Base-by-base conservation (phyloP, 106 monocot species). In the Dendrobium nobile region DNA sequence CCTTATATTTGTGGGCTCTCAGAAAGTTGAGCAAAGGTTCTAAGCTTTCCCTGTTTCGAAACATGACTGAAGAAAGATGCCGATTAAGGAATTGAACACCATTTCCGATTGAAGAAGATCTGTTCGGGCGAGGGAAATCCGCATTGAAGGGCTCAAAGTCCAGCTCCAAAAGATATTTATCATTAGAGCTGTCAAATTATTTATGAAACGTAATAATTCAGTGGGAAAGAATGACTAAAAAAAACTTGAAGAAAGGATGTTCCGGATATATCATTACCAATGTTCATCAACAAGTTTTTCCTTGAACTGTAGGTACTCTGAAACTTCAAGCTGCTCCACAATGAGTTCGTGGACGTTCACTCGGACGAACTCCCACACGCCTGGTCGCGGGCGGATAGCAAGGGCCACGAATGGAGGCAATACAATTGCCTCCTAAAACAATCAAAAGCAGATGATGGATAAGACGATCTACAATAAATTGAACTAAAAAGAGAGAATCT, bases 141-240 rank as follows among this genome's bases (percentile, higher is more conserved):
- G 87, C 87, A 82, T 94, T 97, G 86, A 97, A 97, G 2, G 96
- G 94, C 83, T 97, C 94, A 37, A 97, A 94, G 51, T 97, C 96
- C 47, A 97, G 90, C 80, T 97, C 96, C 55, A 97, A 84, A 17
- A 84, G 72, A 75, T 86, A 92, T 5, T 54, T 67, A 86, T 92
- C 93, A 67, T 90, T 79, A 42, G 24, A 41, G 11, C 96, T 96
- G 84, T 27, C 15, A 67, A 81, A 48, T 27, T 45, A 41, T 15
- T 37, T 56, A 43, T 5, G 11, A 2, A 83, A 22, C 48, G 9
- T 3, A 27, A 67, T 17, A 19, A 47, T 51, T 27, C 27, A 47
- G 76, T 44, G 28, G n/a, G 8, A 17, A 74, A 44, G 6, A 45
- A 61, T 65, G 37, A 67, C 17, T 1, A 80, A 31, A 15, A 26